Conservation (phyloP, 176 grass and related monocot species). For the Cenchrus purpureus region DNA sequence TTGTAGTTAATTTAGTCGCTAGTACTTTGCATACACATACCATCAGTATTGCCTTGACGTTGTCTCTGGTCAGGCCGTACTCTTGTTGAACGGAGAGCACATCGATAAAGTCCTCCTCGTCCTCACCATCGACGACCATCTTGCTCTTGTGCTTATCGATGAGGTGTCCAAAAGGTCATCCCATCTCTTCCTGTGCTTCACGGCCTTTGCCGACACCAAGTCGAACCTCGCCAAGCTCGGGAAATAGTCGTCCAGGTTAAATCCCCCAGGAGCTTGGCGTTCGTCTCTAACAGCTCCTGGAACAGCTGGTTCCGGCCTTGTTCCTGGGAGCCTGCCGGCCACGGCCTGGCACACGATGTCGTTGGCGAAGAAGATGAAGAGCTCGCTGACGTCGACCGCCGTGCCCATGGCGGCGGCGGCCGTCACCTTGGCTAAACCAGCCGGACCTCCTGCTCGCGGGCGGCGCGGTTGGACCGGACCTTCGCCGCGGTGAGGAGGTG, state of each 20-base stretch:
- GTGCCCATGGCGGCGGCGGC: neutral
- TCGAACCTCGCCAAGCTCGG: conserved; percentile 19
- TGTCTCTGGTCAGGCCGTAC: neutral
- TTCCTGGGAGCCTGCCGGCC: conserved; percentile 1
- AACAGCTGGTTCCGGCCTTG: conserved; percentile 17
- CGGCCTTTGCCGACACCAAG: conserved; percentile 21
- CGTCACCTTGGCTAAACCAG: neutral
- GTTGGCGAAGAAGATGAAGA: conserved; percentile 35
- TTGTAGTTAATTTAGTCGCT: too few relatives aligned
- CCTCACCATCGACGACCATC: neutral
- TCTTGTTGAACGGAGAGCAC: neutral
- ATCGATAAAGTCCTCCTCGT: neutral
- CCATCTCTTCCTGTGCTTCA: conserved; percentile 26
- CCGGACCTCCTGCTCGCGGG: conserved; percentile 4
- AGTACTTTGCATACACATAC: neutral
- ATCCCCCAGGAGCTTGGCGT: conserved; percentile 38
- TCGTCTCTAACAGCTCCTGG: conserved; percentile 36
- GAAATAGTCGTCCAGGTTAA: conserved; percentile 54
- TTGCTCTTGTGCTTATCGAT: conserved; percentile 30
- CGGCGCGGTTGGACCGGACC: neutral
- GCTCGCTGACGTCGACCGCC: conserved; percentile 37
- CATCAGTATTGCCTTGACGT: neutral
- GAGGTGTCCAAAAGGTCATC: conserved; percentile 43
- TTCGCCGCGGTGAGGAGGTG: conserved; percentile 34
- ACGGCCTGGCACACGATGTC: conserved; percentile 42